Evolutionary conservation across 78 protist genomes (phyloP).

Genomic region (Capsaspora owczarzaki): DNA sequence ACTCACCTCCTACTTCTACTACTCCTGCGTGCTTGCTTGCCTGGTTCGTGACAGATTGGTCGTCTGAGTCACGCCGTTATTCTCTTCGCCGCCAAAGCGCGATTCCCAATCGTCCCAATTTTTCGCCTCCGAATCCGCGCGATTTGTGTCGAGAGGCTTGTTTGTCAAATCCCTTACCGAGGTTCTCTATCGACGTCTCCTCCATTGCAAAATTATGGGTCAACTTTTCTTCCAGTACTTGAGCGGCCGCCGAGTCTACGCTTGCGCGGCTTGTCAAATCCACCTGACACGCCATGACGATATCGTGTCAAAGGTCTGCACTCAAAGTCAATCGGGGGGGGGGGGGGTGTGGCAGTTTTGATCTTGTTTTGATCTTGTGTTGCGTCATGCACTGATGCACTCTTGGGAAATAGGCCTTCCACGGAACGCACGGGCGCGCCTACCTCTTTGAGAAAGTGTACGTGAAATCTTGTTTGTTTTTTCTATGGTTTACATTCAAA

Average conservation of each 20-base stretch:
- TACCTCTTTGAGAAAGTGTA: constrained; percentile 37
- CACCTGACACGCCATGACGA: constrained; percentile 44
- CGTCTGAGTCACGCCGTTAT: too few species aligned
- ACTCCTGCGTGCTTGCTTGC: too few species aligned
- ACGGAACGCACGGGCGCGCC: constrained; percentile 54
- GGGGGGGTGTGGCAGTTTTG: neutral
- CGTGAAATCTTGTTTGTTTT: neutral
- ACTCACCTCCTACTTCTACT: too few species aligned
- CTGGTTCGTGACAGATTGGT: too few species aligned
- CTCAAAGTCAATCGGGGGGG: neutral
- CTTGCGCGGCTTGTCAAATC: constrained; percentile 35
- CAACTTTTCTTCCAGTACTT: neutral
- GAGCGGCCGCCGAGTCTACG: constrained; percentile 9
- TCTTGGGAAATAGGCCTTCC: constrained; percentile 17
- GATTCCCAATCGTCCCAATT: too few species aligned
- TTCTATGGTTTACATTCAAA: too few species aligned
- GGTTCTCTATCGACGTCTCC: too few species aligned
- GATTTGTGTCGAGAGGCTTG: too few species aligned
- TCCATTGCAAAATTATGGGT: neutral
- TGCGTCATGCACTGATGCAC: neutral
- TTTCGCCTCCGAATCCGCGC: too few species aligned
- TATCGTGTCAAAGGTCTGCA: constrained; percentile 22
- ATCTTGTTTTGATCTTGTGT: neutral
- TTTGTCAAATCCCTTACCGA: too few species aligned
- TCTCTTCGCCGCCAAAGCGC: too few species aligned